These are phyloP conservation scores for Musa acuminata DNA, from an alignment of 176 grass and related monocot species.

Conservation along the genomic window DNA sequence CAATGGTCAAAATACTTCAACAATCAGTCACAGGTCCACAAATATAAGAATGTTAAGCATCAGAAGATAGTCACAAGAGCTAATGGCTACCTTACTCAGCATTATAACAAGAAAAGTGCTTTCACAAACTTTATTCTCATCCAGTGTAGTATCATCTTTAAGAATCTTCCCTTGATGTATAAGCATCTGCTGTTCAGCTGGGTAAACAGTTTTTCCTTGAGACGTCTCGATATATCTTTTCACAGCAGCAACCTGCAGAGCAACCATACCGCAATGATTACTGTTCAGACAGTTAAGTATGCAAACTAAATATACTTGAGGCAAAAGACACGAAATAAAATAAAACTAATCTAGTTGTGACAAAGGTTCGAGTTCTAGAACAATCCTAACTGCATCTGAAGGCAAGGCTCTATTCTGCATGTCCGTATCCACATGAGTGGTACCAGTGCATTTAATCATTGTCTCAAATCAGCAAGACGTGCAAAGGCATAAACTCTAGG, in stretches of 20 bases:
- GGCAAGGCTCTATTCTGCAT: background rate
- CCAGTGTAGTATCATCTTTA: slow-evolving; percentile 63
- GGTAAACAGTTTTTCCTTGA: slow-evolving; percentile 60
- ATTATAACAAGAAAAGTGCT: slow-evolving; percentile 78
- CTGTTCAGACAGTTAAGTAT: background rate
- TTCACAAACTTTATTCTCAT: slow-evolving; percentile 69
- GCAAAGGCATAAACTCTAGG: too few species aligned
- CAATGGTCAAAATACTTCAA: too few species aligned
- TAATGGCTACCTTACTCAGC: slow-evolving; percentile 52
- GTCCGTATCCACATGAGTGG: background rate
- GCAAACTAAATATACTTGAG: background rate
- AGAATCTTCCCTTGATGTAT: slow-evolving; percentile 69
- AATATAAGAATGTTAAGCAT: too few species aligned
- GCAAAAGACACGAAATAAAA: background rate
- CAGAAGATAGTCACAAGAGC: background rate
- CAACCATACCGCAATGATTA: background rate
- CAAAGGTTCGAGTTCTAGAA: background rate
- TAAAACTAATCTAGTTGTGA: background rate
- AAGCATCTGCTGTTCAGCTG: slow-evolving; percentile 72
- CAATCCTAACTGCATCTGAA: background rate
- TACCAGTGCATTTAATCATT: background rate
- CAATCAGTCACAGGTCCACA: too few species aligned
- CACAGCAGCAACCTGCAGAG: slow-evolving; percentile 53
- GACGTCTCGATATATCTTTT: slow-evolving; percentile 58
- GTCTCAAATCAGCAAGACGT: too few species aligned